Conservation (phyloP, 2,329 filamentous ascomycete genomes). For the Botrytis tulipae region DNA sequence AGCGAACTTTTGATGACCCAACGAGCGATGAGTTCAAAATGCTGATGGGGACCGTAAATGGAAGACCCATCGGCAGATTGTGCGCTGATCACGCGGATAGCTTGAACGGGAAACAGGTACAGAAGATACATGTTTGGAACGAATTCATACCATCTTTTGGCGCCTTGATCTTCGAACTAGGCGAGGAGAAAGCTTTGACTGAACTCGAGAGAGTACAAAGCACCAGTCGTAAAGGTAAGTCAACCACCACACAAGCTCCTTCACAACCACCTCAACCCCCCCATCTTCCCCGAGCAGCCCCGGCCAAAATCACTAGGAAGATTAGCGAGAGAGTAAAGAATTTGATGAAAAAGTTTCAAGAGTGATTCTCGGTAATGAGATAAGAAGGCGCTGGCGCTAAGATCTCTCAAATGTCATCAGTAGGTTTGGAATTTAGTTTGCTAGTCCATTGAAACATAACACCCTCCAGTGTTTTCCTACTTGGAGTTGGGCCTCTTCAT, state of each 20-base stretch:
- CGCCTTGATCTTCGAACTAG: not conserved
- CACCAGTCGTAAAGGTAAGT: not conserved
- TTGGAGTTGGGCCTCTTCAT: not conserved
- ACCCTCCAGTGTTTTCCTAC: not conserved
- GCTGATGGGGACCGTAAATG: not conserved
- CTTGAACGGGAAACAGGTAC: not conserved
- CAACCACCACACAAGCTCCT: not conserved
- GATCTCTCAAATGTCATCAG: not conserved
- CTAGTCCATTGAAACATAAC: not conserved
- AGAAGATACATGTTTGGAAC: not conserved
- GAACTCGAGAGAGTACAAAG: not conserved
- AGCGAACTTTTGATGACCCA: not conserved
- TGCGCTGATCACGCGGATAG: not conserved
- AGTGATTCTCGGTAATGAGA: not conserved
- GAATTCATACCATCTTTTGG: not conserved
- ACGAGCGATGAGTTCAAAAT: not conserved
- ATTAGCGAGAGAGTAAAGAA: not conserved
- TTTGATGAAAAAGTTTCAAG: not conserved
- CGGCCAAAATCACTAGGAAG: not conserved
- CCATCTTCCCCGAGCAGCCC: not conserved
- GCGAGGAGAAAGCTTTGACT: not conserved
- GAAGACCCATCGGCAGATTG: not conserved
- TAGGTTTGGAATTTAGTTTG: not conserved
- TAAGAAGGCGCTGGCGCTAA: not conserved
- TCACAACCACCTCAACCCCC: not conserved